These are phyloP conservation scores for Scheffersomyces cryptocercus DNA, from an alignment of 1,139 yeast species.

Conservation along the genomic window DNA sequence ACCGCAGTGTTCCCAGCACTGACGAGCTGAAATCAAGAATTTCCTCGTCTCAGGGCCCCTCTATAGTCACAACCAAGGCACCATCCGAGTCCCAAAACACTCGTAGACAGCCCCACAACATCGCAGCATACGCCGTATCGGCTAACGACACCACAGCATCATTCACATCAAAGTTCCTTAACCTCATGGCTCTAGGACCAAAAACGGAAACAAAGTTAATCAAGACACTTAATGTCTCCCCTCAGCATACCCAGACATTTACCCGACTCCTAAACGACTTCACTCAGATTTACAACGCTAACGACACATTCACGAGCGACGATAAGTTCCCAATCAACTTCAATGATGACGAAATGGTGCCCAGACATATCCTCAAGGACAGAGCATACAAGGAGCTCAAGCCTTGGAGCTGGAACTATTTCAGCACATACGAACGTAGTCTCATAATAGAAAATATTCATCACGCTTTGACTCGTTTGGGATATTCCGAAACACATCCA, in stretches of 20 bases:
- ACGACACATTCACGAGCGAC: constrained; percentile 32
- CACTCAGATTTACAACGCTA: constrained; percentile 34
- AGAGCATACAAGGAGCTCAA: constrained; percentile 43
- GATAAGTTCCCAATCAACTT: constrained; percentile 31
- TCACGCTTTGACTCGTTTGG: constrained; percentile 44
- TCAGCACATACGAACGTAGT: constrained; percentile 33
- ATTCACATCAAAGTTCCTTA: constrained; percentile 28
- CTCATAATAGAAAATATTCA: constrained; percentile 36
- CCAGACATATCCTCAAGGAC: constrained; percentile 36
- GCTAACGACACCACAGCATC: constrained; percentile 22
- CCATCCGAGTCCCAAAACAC: constrained; percentile 3
- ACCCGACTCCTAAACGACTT: constrained; percentile 13
- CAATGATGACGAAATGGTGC: constrained; percentile 4
- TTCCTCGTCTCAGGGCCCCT: not conserved
- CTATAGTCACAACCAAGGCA: not conserved
- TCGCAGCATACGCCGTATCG: constrained; percentile 19
- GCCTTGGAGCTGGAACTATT: constrained; percentile 42
- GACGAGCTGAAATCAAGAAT: constrained; percentile 3
- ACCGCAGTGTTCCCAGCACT: not conserved
- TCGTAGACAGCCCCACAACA: constrained; percentile 2
- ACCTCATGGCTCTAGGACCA: constrained; percentile 44
- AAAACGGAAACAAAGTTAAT: constrained; percentile 19
- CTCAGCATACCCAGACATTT: constrained; percentile 2
- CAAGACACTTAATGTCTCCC: constrained; percentile 11
- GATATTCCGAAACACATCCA: constrained; percentile 49